Evolutionary conservation across 495 filamentous ascomycete species (phyloP), one percentile per base, ranked within the genome.

Genomic region (Penicillium crystallinum): DNA sequence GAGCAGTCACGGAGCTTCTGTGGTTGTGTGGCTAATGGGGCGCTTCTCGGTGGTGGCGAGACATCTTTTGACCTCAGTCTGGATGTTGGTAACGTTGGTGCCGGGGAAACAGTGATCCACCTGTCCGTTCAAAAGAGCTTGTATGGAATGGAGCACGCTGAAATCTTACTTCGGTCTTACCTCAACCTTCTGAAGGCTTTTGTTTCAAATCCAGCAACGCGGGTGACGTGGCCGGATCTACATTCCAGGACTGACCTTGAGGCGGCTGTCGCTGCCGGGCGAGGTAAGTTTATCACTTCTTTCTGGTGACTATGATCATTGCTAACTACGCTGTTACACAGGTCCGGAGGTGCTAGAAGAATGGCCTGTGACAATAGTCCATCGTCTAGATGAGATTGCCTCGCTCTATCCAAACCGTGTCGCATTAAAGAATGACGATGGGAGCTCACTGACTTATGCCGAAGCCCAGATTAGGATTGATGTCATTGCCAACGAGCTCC

Each of bases 351-450:
- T 59, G 1, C 11, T 35, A 18, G 54, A 42, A 5, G 29, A 48
- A 12, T 75, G 72, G 71, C 61, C 68, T 3, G 23, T 36, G 30
- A 77, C 74, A 4, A 15, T 75, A 8, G 27, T 66, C 1, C 68
- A 69, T 30, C 68, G 61, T 2, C 42, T 77, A 9, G 66, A 73
- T 41, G 48, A 64, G 4, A 50, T 67, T 15, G 50, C 50, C 2
- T 9, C 33, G 2, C 11, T 34, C 2, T 54, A 64, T 48, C 29
- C 31, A 0, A 25, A 42, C 19, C 38, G 31, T 22, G 8, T 58
- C 0, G 62, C 59, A 4, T 9, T 65, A 17, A 60, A 46, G 30
- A 42, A 55, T 5, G 19, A 49, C 0, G 18, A 46, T 17, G 59
- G 49, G 1, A 25, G 4, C 30, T 25, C 52, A 4, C 30, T 65